These are phyloP conservation scores for Globisporangium abappressorium DNA, from an alignment of 352 stramenopile genomes.

Conservation along the genomic window DNA sequence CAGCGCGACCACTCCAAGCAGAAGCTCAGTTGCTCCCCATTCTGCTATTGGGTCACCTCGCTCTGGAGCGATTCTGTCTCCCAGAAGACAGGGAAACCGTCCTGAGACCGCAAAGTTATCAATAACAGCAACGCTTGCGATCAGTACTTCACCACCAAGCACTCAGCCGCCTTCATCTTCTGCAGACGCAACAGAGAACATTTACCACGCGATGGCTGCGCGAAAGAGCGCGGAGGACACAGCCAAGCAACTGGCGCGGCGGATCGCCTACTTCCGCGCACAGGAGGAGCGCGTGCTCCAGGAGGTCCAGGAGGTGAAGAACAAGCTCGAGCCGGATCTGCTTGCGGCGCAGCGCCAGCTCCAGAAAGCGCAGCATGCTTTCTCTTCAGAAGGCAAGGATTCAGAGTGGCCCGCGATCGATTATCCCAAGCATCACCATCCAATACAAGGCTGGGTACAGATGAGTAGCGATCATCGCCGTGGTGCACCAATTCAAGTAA, in stretches of 20 bases:
- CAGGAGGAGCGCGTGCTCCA: conserved; percentile 55
- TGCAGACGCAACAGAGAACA: conserved; percentile 17
- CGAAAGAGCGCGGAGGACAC: conserved; percentile 55
- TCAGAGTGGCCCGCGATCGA: neutral
- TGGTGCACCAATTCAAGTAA: neutral
- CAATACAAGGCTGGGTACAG: neutral
- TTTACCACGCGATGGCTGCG: conserved; percentile 44
- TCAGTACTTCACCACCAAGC: neutral
- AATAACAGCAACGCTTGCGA: neutral
- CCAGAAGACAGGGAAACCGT: neutral
- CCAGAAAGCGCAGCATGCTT: neutral
- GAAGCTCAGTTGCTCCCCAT: neutral
- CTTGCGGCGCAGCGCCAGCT: conserved; percentile 2
- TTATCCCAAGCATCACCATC: neutral
- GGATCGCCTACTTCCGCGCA: conserved; percentile 48
- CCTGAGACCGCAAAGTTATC: neutral
- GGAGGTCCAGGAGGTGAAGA: conserved; percentile 50
- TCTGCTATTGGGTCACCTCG: neutral
- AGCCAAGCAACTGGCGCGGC: conserved; percentile 41
- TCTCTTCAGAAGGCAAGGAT: neutral
- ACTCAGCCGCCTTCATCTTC: neutral
- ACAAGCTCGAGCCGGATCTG: conserved; percentile 27
- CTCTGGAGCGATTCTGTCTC: neutral
- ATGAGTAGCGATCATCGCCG: neutral
- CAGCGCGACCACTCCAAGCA: neutral